A percentile compares a stretch with the other conserved stretches of the same genome.
phyloP scores from a whole-genome alignment of 352 stramenopile genomes.

The Phytophthora crassamura region DNA sequence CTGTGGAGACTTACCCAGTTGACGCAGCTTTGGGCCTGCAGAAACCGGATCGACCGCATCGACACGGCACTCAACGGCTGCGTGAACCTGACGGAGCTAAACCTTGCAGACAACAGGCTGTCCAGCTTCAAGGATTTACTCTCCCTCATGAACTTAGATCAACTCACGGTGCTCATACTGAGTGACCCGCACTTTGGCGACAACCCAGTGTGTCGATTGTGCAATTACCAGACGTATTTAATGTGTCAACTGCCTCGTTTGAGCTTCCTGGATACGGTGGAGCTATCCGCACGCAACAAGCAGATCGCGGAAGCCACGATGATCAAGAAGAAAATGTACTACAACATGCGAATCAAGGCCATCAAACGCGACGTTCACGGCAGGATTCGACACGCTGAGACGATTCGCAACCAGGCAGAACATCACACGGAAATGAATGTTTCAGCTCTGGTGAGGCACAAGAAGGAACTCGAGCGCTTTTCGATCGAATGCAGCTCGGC shows the following conservation, averaged over 20 bases:
- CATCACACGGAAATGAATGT: slow-evolving; percentile 63
- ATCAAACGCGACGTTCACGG: slow-evolving; percentile 86
- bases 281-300: slow-evolving; percentile 83
- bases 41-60: slow-evolving; percentile 78
- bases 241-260: slow-evolving; percentile 87
- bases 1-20: slow-evolving; percentile 61
- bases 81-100: slow-evolving; percentile 74
- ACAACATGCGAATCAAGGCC: slow-evolving; percentile 94
- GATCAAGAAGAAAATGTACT: slow-evolving; percentile 96
- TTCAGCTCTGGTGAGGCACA: slow-evolving; percentile 47
- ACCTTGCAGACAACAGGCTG: slow-evolving; percentile 86
- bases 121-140: slow-evolving; percentile 89
- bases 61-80: slow-evolving; percentile 68
- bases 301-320: slow-evolving; percentile 91
- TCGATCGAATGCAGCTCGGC: slow-evolving; percentile 27
- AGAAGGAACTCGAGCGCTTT: slow-evolving; percentile 75
- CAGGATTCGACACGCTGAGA: slow-evolving; percentile 55
- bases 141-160: slow-evolving; percentile 71
- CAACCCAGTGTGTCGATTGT: slow-evolving; percentile 91
- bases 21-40: slow-evolving; percentile 73
- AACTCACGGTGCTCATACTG: slow-evolving; percentile 69
- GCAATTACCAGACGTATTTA: slow-evolving; percentile 94
- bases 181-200: slow-evolving; percentile 91
- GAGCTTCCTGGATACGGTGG: slow-evolving; percentile 72
- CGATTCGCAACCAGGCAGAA: slow-evolving; percentile 50